Percentiles rank a stretch among this genome's conserved stretches.
phyloP scores from a whole-genome alignment of 2,329 filamentous ascomycete genomes.

The Colletotrichum zoysiae region DNA sequence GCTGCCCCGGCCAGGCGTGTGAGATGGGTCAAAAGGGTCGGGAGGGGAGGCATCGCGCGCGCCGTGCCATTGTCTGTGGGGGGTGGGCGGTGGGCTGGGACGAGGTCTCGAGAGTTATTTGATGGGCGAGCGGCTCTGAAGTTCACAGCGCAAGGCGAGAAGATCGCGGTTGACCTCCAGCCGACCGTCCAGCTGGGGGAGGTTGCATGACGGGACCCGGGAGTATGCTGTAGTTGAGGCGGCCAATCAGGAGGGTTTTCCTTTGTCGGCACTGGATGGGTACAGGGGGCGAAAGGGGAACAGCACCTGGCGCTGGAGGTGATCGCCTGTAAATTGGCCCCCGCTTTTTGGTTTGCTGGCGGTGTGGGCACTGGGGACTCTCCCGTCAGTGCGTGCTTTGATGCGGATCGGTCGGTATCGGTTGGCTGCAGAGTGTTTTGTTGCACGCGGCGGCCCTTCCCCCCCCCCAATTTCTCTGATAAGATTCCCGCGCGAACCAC shows the following conservation, averaged over 20 bases:
- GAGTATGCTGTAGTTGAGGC: not conserved
- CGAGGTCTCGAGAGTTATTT: constrained; percentile 27
- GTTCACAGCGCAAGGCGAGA: not conserved
- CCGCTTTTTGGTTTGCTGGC: constrained; percentile 36
- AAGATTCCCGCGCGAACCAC: constrained; percentile 30
- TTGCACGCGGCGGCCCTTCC: constrained; percentile 4
- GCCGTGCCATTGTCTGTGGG: constrained; percentile 38
- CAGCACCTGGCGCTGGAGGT: not conserved
- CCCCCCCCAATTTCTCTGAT: constrained; percentile 34
- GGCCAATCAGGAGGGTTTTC: constrained; percentile 15
- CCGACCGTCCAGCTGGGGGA: constrained; percentile 10
- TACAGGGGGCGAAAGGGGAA: not conserved
- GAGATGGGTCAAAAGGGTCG: constrained; percentile 3
- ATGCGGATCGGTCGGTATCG: constrained; percentile 30
- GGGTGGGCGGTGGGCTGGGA: not conserved
- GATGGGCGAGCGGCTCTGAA: not conserved
- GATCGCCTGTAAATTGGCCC: constrained; percentile 7
- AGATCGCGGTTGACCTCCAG: not conserved
- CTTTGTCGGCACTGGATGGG: not conserved
- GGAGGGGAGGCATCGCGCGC: constrained; percentile 34
- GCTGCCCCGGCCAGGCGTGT: constrained; percentile 9
- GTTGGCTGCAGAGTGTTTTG: constrained; percentile 17
- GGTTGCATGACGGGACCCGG: not conserved
- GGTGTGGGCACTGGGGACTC: constrained; percentile 7
- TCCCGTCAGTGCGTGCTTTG: constrained; percentile 9